Percentiles rank a stretch among this genome's conserved stretches.
These are phyloP conservation scores for Plasmodium chabaudi DNA, from an alignment of 169 alveolate species.

Conservation along the genomic window DNA sequence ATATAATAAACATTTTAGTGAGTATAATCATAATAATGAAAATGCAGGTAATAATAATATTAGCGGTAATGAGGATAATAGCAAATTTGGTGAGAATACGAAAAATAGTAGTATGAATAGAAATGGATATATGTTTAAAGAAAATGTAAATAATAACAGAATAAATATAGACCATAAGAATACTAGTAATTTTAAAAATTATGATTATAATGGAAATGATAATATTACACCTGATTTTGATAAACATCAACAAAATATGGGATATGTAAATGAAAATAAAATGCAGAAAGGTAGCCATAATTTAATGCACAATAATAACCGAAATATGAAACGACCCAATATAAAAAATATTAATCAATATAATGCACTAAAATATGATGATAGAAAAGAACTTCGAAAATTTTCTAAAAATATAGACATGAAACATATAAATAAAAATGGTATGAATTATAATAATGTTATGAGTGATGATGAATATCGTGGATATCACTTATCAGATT, in stretches of 20 bases:
- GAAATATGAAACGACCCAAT: not conserved
- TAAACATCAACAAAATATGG: too few relatives aligned
- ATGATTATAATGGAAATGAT: not conserved
- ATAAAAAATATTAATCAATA: not conserved
- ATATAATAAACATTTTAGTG: not conserved
- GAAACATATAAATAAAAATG: constrained; percentile 13
- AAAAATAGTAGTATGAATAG: constrained; percentile 6
- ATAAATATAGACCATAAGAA: not conserved
- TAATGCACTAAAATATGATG: constrained; percentile 9
- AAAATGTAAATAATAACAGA: not conserved
- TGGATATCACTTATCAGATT: constrained; percentile 27
- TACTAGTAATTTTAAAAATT: constrained; percentile 8
- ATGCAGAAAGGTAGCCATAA: not conserved
- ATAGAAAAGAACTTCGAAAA: constrained; percentile 17
- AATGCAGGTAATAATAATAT: not conserved
- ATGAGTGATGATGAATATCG: constrained; percentile 27
- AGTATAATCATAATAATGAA: constrained; percentile 5
- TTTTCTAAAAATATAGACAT: constrained; percentile 28
- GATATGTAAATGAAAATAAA: not conserved
- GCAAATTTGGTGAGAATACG: not conserved
- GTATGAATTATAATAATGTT: constrained; percentile 17
- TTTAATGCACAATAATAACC: not conserved
- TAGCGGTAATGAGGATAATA: not conserved
- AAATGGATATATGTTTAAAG: not conserved
- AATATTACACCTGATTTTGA: not conserved